A percentile compares a stretch with the other conserved stretches of the same genome.
Evolutionary conservation across 441 rosid species (phyloP).

Genomic region (Theobroma grandiflorum): DNA sequence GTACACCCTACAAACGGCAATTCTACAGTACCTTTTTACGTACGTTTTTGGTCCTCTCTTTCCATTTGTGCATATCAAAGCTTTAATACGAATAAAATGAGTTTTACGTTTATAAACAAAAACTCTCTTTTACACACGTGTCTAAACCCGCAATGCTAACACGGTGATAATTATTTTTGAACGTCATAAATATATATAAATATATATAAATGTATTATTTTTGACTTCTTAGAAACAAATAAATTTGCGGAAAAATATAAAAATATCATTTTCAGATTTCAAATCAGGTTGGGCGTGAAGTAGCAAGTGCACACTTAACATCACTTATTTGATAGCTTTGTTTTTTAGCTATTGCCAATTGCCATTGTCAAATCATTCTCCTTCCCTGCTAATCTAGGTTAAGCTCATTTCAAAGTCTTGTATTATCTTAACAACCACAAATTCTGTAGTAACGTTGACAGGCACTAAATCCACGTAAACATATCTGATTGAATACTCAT

Average conservation of each 20-base stretch:
- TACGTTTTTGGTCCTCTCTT: neutral
- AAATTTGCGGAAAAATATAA: neutral
- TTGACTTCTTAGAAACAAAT: neutral
- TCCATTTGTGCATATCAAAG: too few relatives aligned
- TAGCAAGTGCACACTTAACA: neutral
- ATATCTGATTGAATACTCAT: too few relatives aligned
- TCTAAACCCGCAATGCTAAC: too few relatives aligned
- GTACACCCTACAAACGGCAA: slow-evolving; percentile 16
- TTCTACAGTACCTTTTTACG: neutral
- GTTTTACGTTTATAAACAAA: too few relatives aligned
- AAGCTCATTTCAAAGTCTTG: neutral
- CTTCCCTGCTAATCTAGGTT: neutral
- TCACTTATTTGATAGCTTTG: neutral
- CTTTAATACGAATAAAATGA: too few relatives aligned
- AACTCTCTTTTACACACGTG: too few relatives aligned
- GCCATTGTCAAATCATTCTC: slow-evolving; percentile 3
- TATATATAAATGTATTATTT: neutral
- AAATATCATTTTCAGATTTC: neutral
- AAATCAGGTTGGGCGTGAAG: neutral
- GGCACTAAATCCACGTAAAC: too few relatives aligned
- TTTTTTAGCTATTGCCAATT: neutral
- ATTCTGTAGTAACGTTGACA: too few relatives aligned
- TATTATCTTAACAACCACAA: too few relatives aligned
- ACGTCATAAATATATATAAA: too few relatives aligned
- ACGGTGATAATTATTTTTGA: too few relatives aligned